A percentile compares a stretch with the other conserved stretches of the same genome.
Conservation (phyloP, 78 protist genomes). For the Blattamonas nauphoetae region DNA sequence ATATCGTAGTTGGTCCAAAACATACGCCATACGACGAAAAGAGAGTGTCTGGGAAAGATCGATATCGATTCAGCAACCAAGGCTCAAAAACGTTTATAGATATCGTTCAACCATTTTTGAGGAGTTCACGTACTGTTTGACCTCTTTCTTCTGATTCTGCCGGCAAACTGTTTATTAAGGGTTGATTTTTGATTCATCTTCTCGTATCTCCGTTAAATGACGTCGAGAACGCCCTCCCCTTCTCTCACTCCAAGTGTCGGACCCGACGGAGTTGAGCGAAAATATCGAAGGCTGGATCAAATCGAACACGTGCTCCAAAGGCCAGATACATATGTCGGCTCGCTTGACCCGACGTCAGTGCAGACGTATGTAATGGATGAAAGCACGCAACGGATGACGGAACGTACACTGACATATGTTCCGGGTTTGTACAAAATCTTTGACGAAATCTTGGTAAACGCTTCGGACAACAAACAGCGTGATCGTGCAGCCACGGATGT, state of each 20-base stretch:
- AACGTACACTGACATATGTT: constrained; percentile 50
- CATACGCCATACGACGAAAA: constrained; percentile 69
- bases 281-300: constrained; percentile 58
- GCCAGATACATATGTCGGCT: constrained; percentile 96
- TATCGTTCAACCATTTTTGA: too few relatives aligned
- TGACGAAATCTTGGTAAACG: constrained; percentile 98
- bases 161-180: too few relatives aligned
- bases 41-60: constrained; percentile 50
- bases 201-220: too few relatives aligned
- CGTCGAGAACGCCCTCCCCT: too few relatives aligned
- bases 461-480: constrained; percentile 91
- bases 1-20: constrained; percentile 15
- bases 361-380: constrained; percentile 25
- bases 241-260: neutral
- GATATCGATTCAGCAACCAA: constrained; percentile 47
- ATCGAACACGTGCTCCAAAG: constrained; percentile 82
- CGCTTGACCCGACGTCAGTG: neutral
- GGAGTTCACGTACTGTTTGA: too few relatives aligned
- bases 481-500: too few relatives aligned
- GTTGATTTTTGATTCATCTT: too few relatives aligned
- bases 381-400: neutral
- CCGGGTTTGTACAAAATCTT: constrained; percentile 95
- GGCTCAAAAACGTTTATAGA: too few relatives aligned
- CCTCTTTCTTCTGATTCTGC: too few relatives aligned
- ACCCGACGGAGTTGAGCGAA: constrained; percentile 62